These are phyloP conservation scores for Poterioochromonas sp. DNA, from an alignment of 352 stramenopile genomes.

Conservation along the genomic window DNA sequence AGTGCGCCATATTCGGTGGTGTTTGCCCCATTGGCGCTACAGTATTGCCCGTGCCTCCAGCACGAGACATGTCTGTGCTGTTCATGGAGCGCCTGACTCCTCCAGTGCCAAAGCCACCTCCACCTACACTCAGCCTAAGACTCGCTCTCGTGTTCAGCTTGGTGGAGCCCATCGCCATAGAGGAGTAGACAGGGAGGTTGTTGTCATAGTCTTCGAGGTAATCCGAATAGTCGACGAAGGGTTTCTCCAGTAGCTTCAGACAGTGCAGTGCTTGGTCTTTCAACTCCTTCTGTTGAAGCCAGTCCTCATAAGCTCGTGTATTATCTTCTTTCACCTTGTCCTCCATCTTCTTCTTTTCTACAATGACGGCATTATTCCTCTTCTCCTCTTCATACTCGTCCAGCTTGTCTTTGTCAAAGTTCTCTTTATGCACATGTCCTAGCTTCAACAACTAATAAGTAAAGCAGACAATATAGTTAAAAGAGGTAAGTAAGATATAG, in stretches of 20 bases:
- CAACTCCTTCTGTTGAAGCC: slow-evolving; percentile 64
- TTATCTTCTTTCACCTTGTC: slow-evolving; percentile 53
- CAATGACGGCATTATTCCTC: neutral
- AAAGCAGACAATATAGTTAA: neutral
- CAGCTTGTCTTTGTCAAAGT: slow-evolving; percentile 3
- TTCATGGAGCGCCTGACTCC: neutral
- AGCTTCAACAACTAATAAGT: slow-evolving; percentile 27
- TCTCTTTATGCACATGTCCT: slow-evolving; percentile 12
- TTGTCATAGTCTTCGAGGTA: neutral
- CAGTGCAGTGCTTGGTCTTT: slow-evolving; percentile 63
- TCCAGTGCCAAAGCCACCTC: neutral
- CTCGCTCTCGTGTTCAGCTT: too few relatives aligned
- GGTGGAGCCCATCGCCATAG: too few relatives aligned
- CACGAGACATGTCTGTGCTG: neutral
- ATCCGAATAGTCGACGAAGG: slow-evolving; percentile 22
- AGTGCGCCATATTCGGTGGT: too few relatives aligned
- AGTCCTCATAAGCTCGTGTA: slow-evolving; percentile 61
- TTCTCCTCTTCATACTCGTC: slow-evolving; percentile 18
- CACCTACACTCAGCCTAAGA: too few relatives aligned
- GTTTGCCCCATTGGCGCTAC: too few relatives aligned
- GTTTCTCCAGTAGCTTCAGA: slow-evolving; percentile 57
- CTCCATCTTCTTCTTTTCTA: slow-evolving; percentile 47
- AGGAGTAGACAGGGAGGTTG: too few relatives aligned
- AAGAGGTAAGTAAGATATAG: neutral
- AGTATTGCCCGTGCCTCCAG: neutral